Evolutionary conservation across 441 rosid species (phyloP).

Genomic region (Croton setiger): DNA sequence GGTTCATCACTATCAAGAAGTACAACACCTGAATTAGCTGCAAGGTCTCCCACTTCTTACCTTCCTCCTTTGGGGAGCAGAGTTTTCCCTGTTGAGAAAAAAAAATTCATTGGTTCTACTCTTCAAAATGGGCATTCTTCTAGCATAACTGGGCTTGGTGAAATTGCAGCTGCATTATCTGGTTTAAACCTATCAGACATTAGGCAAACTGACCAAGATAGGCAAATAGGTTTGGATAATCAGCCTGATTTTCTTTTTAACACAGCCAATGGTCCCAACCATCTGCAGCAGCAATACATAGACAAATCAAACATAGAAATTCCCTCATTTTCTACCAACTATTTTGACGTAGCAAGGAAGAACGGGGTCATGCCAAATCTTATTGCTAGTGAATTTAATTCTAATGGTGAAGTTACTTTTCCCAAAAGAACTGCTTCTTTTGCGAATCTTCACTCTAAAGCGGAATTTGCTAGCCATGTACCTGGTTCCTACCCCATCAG

Average conservation of each 20-base stretch:
- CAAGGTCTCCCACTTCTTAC: slow-evolving; percentile 53
- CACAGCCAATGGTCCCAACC: slow-evolving; percentile 48
- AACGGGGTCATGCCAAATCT: slow-evolving; percentile 37
- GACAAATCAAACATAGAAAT: slow-evolving; percentile 43
- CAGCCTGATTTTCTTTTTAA: slow-evolving; percentile 46
- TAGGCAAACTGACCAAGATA: slow-evolving; percentile 44
- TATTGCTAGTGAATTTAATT: slow-evolving; percentile 41
- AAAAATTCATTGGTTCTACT: slow-evolving; percentile 37
- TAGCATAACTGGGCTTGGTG: slow-evolving; percentile 42
- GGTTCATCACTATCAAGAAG: slow-evolving; percentile 68
- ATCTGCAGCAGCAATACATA: slow-evolving; percentile 45
- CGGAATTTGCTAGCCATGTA: slow-evolving; percentile 38
- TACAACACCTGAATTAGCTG: slow-evolving; percentile 65
- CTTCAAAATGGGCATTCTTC: slow-evolving; percentile 45
- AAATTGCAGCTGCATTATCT: slow-evolving; percentile 55
- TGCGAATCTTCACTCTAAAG: slow-evolving; percentile 54
- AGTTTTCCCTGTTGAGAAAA: slow-evolving; percentile 52
- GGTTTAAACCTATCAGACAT: slow-evolving; percentile 47
- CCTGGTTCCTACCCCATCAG: slow-evolving; percentile 45
- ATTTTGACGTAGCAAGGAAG: slow-evolving; percentile 43
- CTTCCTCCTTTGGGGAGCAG: slow-evolving; percentile 74
- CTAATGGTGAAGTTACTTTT: slow-evolving; percentile 48
- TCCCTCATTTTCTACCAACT: slow-evolving; percentile 40
- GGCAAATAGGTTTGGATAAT: slow-evolving; percentile 34
- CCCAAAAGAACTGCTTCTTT: slow-evolving; percentile 72